Evolutionary conservation across 2,329 filamentous ascomycete species (phyloP).

Genomic region (Cucurbitaria berberidis): DNA sequence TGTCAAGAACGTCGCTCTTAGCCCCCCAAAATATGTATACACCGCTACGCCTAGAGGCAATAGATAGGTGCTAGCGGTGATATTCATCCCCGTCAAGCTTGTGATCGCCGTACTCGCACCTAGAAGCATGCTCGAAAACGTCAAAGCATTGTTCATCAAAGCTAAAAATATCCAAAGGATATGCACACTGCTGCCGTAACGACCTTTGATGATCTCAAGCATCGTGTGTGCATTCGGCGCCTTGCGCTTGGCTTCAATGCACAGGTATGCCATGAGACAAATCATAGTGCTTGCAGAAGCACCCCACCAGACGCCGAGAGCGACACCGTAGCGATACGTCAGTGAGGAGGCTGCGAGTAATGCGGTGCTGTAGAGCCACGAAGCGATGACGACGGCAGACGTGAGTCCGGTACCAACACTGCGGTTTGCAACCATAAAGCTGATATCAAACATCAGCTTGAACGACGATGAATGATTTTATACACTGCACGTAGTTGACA

Average conservation of each 20-base stretch:
- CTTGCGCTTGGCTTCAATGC: constrained; percentile 60
- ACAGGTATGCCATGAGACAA: constrained; percentile 60
- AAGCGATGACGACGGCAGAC: constrained; percentile 25
- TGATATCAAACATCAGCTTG: constrained; percentile 11
- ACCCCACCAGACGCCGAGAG: constrained; percentile 63
- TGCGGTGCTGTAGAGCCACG: constrained; percentile 61
- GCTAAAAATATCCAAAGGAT: constrained; percentile 60
- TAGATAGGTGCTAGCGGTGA: constrained; percentile 59
- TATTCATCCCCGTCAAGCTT: constrained; percentile 56
- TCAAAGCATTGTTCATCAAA: constrained; percentile 62
- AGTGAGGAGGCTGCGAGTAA: constrained; percentile 59
- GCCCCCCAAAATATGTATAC: constrained; percentile 27
- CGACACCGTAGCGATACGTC: constrained; percentile 59
- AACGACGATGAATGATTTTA: not conserved
- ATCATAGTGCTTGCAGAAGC: constrained; percentile 64
- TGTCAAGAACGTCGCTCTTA: constrained; percentile 49
- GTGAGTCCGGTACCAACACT: constrained; percentile 29
- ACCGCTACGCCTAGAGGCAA: constrained; percentile 41
- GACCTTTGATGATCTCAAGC: constrained; percentile 60
- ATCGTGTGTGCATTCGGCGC: constrained; percentile 62
- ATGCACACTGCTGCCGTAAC: constrained; percentile 58
- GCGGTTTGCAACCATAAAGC: constrained; percentile 40
- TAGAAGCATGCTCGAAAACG: constrained; percentile 61
- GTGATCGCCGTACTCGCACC: constrained; percentile 53
- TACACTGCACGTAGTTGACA: not conserved